These are phyloP conservation scores for Termitomyces sp. DNA, from an alignment of 1,284 basidiomycete species.

Conservation along the genomic window DNA sequence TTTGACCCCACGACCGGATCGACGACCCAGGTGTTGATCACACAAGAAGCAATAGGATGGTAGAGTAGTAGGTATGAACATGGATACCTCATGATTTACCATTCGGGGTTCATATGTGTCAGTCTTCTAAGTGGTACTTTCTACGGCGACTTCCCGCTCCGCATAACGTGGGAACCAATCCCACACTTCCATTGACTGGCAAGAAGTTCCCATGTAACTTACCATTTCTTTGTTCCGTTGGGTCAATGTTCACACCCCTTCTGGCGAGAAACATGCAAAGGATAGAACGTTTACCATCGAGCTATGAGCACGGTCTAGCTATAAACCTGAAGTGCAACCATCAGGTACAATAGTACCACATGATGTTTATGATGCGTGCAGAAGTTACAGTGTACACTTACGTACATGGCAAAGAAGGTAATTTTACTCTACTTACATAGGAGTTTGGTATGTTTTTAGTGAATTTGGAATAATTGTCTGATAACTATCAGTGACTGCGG, in stretches of 20 bases:
- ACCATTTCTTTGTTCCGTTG: not conserved
- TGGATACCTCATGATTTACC: not conserved
- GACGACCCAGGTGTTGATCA: conserved; percentile 36
- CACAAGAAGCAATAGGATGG: conserved; percentile 42
- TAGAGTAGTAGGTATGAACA: conserved; percentile 3
- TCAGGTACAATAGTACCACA: not conserved
- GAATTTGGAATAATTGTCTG: not conserved
- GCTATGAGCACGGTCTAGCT: not conserved
- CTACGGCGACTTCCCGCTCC: conserved; percentile 43
- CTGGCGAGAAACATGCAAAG: not conserved
- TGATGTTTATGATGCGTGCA: not conserved
- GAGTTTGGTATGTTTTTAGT: conserved; percentile 7
- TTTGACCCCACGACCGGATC: conserved; percentile 76
- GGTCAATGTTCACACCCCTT: not conserved
- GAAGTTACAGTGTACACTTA: not conserved
- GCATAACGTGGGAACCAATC: conserved; percentile 63
- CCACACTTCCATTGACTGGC: conserved; percentile 42
- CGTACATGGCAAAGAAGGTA: not conserved
- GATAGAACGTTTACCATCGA: not conserved
- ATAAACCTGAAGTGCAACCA: not conserved
- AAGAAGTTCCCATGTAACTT: conserved; percentile 13
- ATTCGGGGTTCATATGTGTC: conserved; percentile 7
- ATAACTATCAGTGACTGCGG: not conserved
- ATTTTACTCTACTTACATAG: not conserved
- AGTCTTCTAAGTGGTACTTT: conserved; percentile 25